Conservation (phyloP, 1,284 basidiomycete species). For the Ganoderma sinense region DNA sequence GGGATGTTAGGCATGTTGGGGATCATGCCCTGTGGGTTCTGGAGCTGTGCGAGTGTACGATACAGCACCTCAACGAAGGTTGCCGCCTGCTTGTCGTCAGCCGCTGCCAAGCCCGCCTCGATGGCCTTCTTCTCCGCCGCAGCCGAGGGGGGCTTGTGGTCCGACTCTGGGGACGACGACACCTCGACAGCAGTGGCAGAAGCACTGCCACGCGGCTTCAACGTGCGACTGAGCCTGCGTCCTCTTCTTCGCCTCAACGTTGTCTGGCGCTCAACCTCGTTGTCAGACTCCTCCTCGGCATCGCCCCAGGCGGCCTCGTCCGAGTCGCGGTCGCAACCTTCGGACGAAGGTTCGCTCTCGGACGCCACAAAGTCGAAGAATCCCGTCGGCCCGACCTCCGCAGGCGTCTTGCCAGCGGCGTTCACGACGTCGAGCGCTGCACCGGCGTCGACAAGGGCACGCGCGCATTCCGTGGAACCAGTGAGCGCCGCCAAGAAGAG, state of each 20-base stretch:
- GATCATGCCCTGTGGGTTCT: slow-evolving; percentile 62
- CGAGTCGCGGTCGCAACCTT: slow-evolving; percentile 52
- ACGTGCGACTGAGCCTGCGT: slow-evolving; percentile 22
- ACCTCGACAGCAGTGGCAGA: background rate
- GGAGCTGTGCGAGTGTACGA: slow-evolving; percentile 75
- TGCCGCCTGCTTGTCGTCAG: slow-evolving; percentile 72
- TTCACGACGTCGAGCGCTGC: slow-evolving; percentile 84
- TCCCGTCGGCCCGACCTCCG: slow-evolving; percentile 75
- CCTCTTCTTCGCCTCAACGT: slow-evolving; percentile 4
- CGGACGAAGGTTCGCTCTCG: slow-evolving; percentile 35
- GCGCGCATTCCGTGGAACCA: slow-evolving; percentile 71
- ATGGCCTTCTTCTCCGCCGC: slow-evolving; percentile 35
- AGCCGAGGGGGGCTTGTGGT: slow-evolving; percentile 7
- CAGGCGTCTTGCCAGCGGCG: slow-evolving; percentile 79
- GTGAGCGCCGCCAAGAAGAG: slow-evolving; percentile 87
- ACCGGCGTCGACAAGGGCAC: slow-evolving; percentile 77
- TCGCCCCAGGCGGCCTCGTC: slow-evolving; percentile 76
- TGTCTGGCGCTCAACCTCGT: slow-evolving; percentile 34
- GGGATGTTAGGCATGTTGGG: slow-evolving; percentile 66
- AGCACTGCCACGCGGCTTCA: slow-evolving; percentile 23
- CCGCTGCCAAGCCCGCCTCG: slow-evolving; percentile 30
- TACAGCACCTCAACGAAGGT: slow-evolving; percentile 75
- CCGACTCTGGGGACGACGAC: slow-evolving; percentile 1
- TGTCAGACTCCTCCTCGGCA: slow-evolving; percentile 69
- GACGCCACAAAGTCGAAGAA: slow-evolving; percentile 57